Conservation (phyloP, 225 moss, liverwort and hornwort genomes). For the Bryum argenteum region DNA sequence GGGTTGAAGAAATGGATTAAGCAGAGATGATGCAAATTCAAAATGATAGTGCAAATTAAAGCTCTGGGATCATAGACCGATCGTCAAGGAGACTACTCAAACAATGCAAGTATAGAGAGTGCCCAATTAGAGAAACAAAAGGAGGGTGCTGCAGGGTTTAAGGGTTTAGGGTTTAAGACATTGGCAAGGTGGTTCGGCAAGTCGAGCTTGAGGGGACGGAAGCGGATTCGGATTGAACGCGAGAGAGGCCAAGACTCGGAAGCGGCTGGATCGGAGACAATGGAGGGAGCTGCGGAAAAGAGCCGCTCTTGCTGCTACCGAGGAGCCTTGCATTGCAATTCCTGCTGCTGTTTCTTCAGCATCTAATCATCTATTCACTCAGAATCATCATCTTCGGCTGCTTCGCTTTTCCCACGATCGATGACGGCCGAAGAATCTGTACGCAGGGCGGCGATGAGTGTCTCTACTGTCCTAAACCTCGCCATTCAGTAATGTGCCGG, state of each 20-base stretch:
- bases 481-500: neutral
- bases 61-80: too few relatives aligned
- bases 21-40: too few relatives aligned
- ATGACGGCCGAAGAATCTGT: neutral
- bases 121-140: too few relatives aligned
- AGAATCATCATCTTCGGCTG: constrained; percentile 10
- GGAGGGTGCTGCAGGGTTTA: too few relatives aligned
- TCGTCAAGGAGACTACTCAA: too few relatives aligned
- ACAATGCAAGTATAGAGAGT: too few relatives aligned
- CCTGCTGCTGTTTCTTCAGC: constrained; percentile 16
- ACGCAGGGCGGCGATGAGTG: too few relatives aligned
- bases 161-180: too few relatives aligned
- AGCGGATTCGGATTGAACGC: neutral
- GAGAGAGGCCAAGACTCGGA: neutral
- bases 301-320: constrained; percentile 22
- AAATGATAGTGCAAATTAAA: too few relatives aligned
- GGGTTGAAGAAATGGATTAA: too few relatives aligned
- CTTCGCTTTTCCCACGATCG: neutral
- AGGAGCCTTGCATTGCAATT: constrained; percentile 37
- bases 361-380: constrained; percentile 16
- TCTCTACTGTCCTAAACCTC: too few relatives aligned
- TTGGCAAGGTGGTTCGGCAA: neutral
- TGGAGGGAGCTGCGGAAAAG: constrained; percentile 24
- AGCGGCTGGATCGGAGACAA: constrained; percentile 11
- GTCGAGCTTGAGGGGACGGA: constrained; percentile 14